A percentile compares a stretch with the other conserved stretches of the same genome.
These are phyloP conservation scores for Pseudocercospora fijiensis DNA, from an alignment of 2,329 filamentous ascomycete species.

Conservation along the genomic window DNA sequence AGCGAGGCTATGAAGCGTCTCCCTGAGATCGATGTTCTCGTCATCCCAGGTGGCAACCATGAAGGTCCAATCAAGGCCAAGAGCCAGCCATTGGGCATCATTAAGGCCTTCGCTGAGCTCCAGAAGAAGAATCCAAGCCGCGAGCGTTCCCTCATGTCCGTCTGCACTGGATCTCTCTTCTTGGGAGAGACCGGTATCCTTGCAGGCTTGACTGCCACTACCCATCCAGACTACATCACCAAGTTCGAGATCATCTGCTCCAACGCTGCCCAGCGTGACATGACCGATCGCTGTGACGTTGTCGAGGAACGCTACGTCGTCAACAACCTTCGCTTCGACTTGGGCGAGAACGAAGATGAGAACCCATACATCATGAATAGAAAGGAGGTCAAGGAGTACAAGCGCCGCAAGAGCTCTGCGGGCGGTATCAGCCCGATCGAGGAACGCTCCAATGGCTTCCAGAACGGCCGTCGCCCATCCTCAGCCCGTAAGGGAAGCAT, in stretches of 20 bases:
- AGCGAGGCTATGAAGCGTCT: conserved; percentile 73
- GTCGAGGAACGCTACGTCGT: conserved; percentile 84
- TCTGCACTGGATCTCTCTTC: conserved; percentile 77
- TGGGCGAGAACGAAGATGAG: conserved; percentile 73
- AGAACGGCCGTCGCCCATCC: conserved; percentile 45
- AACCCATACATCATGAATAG: conserved; percentile 80
- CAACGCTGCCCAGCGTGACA: conserved; percentile 66
- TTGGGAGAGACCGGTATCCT: conserved; percentile 75
- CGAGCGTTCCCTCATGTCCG: conserved; percentile 76
- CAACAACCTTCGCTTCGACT: conserved; percentile 85
- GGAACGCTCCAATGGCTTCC: conserved; percentile 30
- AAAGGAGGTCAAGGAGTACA: conserved; percentile 54
- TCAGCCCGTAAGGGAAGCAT: conserved; percentile 73
- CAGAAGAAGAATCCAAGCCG: conserved; percentile 75
- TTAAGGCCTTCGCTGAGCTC: conserved; percentile 73
- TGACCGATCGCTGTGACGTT: conserved; percentile 76
- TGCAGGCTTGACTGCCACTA: conserved; percentile 75
- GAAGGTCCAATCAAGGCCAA: conserved; percentile 66
- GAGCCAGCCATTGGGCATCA: conserved; percentile 66
- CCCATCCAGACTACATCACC: conserved; percentile 76
- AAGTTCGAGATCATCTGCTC: conserved; percentile 79
- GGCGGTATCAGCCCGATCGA: conserved; percentile 38
- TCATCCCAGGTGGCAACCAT: conserved; percentile 71
- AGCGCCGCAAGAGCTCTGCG: conserved; percentile 41
- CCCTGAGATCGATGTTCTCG: conserved; percentile 74